Percentiles rank a stretch among this genome's conserved stretches.
Conservation (phyloP, 345 rosid genomes). For the Trapa bicornis region DNA sequence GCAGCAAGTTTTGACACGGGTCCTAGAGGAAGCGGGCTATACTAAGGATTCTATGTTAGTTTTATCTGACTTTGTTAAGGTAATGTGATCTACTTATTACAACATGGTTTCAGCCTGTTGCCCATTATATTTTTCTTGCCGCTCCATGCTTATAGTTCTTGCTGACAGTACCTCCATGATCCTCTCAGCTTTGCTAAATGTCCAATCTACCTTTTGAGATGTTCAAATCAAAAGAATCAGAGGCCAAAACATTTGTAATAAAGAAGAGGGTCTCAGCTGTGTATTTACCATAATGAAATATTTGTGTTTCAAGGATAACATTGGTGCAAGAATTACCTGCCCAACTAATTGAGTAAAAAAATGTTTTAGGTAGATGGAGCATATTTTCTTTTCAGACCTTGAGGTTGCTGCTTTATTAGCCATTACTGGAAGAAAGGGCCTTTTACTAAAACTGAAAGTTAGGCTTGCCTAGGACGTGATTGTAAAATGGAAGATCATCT, state of each 20-base stretch:
- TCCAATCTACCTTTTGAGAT: background rate
- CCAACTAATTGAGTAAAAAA: background rate
- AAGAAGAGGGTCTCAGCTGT: too few species aligned
- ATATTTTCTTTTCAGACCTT: background rate
- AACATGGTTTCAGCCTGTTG: background rate
- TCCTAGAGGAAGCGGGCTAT: conserved; percentile 74
- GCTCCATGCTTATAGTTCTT: background rate
- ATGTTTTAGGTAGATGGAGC: background rate
- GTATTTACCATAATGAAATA: background rate
- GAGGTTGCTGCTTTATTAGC: background rate
- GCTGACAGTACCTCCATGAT: background rate
- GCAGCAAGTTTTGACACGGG: conserved; percentile 62
- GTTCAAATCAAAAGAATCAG: background rate
- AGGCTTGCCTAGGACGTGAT: background rate
- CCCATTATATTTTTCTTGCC: background rate
- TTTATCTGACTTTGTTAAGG: conserved; percentile 62
- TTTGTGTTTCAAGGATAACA: background rate
- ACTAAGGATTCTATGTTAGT: conserved; percentile 39
- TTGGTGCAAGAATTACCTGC: background rate
- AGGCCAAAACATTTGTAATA: background rate
- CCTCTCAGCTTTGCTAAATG: background rate
- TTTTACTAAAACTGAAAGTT: too few species aligned
- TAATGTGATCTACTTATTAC: conserved; percentile 9
- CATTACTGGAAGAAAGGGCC: background rate
- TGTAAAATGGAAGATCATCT: background rate